Percentiles rank a stretch among this genome's conserved stretches.
These are phyloP conservation scores for Keithomyces neogunnii DNA, from an alignment of 2,329 filamentous ascomycete species.

Conservation along the genomic window DNA sequence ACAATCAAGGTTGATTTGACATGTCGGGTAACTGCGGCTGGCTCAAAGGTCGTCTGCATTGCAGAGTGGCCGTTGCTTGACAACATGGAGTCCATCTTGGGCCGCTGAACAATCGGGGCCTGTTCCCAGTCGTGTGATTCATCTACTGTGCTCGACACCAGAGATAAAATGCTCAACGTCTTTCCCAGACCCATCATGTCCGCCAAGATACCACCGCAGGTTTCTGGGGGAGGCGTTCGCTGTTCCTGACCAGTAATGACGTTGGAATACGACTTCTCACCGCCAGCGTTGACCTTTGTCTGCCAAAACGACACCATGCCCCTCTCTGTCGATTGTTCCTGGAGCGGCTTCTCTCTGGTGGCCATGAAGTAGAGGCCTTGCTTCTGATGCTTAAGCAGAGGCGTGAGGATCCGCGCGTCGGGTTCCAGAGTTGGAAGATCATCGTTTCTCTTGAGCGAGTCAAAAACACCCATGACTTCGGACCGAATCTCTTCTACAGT, in stretches of 20 bases:
- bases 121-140: constrained; percentile 55
- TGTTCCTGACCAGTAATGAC: constrained; percentile 71
- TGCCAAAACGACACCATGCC: constrained; percentile 73
- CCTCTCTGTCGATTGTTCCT: constrained; percentile 49
- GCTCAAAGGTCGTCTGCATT: constrained; percentile 32
- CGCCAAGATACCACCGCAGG: constrained; percentile 65
- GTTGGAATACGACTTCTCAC: constrained; percentile 63
- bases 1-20: constrained; percentile 76
- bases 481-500: constrained; percentile 80
- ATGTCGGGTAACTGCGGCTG: constrained; percentile 54
- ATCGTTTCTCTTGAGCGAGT: constrained; percentile 68
- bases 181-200: constrained; percentile 90
- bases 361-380: constrained; percentile 85
- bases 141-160: constrained; percentile 58
- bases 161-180: constrained; percentile 74
- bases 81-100: constrained; percentile 30
- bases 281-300: constrained; percentile 37
- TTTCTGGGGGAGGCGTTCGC: constrained; percentile 52
- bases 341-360: constrained; percentile 60
- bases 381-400: constrained; percentile 77
- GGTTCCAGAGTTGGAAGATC: constrained; percentile 68
- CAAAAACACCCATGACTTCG: constrained; percentile 81
- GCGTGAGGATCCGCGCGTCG: constrained; percentile 50
- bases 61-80: constrained; percentile 15
- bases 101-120: constrained; percentile 41